Evolutionary conservation across 1,139 yeast genomes (phyloP).

Genomic region (Yamadazyma taylorii): DNA sequence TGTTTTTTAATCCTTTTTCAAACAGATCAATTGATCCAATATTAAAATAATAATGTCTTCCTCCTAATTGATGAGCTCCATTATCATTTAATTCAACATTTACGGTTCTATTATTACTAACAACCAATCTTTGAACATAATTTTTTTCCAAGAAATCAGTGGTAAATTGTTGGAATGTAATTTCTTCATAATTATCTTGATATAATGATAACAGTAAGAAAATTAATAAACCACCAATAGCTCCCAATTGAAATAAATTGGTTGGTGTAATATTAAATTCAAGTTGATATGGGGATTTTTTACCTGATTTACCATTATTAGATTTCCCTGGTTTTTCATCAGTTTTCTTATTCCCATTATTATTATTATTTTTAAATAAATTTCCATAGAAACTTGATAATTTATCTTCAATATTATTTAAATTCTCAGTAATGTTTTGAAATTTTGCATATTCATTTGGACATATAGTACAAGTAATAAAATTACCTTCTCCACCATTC

Average conservation of each 20-base stretch:
- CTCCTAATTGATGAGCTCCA: conserved; percentile 31
- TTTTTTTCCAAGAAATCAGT: conserved; percentile 41
- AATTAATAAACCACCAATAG: conserved; percentile 26
- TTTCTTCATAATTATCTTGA: conserved; percentile 29
- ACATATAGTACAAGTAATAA: conserved; percentile 30
- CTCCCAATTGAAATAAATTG: conserved; percentile 32
- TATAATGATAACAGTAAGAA: conserved; percentile 19
- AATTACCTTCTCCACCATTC: conserved; percentile 20
- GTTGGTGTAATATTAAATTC: conserved; percentile 29
- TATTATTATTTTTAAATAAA: conserved; percentile 10
- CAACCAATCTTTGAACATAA: conserved; percentile 36
- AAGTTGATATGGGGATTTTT: conserved; percentile 20
- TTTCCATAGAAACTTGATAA: conserved; percentile 17
- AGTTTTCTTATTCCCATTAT: conserved; percentile 11
- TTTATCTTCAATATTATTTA: conserved; percentile 18
- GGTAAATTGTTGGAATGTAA: conserved; percentile 47
- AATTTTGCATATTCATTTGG: conserved; percentile 28
- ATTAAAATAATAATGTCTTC: conserved; percentile 48
- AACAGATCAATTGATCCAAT: conserved; percentile 93
- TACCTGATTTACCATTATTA: conserved; percentile 8
- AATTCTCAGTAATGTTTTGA: conserved; percentile 11
- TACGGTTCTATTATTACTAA: conserved; percentile 42
- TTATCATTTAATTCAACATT: conserved; percentile 39
- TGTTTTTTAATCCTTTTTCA: conserved; percentile 76
- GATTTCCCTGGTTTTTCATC: conserved; percentile 8